phyloP scores from a whole-genome alignment of 176 grass and related monocot genomes.

The Ensete glaucum region DNA sequence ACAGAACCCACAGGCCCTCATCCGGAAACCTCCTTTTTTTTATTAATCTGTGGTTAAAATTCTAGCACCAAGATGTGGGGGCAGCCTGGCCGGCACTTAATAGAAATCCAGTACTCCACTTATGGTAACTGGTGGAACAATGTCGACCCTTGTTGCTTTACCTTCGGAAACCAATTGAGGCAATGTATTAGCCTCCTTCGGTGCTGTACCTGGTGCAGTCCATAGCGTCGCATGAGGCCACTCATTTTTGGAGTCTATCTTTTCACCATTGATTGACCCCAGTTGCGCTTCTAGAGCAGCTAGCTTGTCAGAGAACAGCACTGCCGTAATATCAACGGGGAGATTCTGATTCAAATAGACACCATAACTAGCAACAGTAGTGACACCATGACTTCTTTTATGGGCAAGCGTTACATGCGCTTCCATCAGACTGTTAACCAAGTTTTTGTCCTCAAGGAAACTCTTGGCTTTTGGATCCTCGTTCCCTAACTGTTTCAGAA shows the following conservation, averaged over 20 bases:
- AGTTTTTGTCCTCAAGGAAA: conserved; percentile 38
- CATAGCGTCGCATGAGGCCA: conserved; percentile 85
- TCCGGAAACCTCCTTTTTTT: not conserved
- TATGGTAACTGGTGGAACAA: conserved; percentile 44
- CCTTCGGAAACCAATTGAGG: conserved; percentile 44
- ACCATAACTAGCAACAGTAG: conserved; percentile 66
- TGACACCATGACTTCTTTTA: conserved; percentile 78
- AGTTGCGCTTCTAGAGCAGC: conserved; percentile 56
- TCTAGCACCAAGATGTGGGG: not conserved
- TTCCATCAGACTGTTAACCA: conserved; percentile 57
- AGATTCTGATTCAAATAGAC: conserved; percentile 58
- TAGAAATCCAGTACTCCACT: conserved; percentile 63
- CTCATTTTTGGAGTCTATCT: conserved; percentile 56
- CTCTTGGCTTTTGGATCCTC: conserved; percentile 26
- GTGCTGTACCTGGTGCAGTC: conserved; percentile 46
- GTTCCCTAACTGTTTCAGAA: conserved; percentile 42
- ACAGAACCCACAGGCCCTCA: not conserved
- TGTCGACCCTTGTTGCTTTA: conserved; percentile 45
- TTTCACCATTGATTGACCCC: conserved; percentile 57
- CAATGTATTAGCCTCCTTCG: conserved; percentile 73
- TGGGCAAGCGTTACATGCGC: conserved; percentile 86
- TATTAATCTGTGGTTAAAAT: not conserved
- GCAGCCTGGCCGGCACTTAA: conserved; percentile 20
- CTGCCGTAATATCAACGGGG: conserved; percentile 41
- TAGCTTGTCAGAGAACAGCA: conserved; percentile 59